Conservation (phyloP, 2,329 filamentous ascomycete species). For the Colletotrichum aenigma region DNA sequence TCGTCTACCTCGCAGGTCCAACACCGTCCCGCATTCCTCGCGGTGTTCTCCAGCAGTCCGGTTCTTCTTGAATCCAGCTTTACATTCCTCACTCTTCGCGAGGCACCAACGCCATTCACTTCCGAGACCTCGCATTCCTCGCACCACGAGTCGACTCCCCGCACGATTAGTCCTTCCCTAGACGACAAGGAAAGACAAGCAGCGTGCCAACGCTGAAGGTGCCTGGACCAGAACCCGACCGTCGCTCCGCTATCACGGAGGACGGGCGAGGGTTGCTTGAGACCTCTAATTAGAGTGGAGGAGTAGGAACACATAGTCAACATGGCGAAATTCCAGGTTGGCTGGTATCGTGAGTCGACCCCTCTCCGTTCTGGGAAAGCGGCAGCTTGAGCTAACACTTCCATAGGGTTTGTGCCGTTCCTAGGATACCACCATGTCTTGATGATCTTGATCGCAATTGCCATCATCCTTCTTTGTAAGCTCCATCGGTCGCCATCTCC, state of each 20-base stretch:
- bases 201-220: constrained; percentile 21
- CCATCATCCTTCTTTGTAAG: constrained; percentile 95
- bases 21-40: constrained; percentile 22
- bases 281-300: constrained; percentile 14
- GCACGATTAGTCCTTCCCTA: not conserved
- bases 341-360: constrained; percentile 52
- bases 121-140: not conserved
- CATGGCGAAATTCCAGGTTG: constrained; percentile 46
- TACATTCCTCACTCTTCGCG: not conserved
- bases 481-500: constrained; percentile 23
- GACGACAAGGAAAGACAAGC: constrained; percentile 8
- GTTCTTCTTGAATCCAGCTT: not conserved
- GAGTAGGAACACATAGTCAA: constrained; percentile 14
- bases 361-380: not conserved
- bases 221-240: constrained; percentile 19
- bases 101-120: not conserved
- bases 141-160: not conserved
- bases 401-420: constrained; percentile 67
- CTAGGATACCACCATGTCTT: constrained; percentile 83
- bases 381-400: not conserved
- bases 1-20: constrained; percentile 1
- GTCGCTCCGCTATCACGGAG: constrained; percentile 23
- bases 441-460: constrained; percentile 94
- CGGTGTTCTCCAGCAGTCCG: constrained; percentile 14
- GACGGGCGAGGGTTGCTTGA: constrained; percentile 19